Base-by-base conservation (phyloP, 2,329 filamentous ascomycete genomes). In the Endoconidiophora polonica region DNA sequence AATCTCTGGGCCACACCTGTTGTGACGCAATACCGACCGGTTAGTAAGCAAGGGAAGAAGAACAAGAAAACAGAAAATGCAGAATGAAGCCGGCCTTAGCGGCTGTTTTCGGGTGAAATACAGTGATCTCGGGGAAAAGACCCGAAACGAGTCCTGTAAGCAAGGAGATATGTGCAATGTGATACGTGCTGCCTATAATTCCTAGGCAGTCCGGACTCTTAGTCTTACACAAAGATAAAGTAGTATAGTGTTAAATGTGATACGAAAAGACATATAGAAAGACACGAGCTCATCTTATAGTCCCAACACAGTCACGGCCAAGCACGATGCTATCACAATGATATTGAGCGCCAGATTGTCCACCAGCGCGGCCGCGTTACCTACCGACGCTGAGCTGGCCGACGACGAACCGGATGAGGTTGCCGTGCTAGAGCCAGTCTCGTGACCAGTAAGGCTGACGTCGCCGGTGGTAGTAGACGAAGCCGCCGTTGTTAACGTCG, bases 401-500 rank as follows among this genome's bases (percentile, higher is more conserved):
- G 46, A 41, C 14, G 24, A 23, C 2, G 38, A 36, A 12, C 18
- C 9, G 10, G 45, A 39, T 2, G 37, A 10, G 2, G 39, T 36
- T 4, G 38, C 16, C 26, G 39, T n/a, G 9, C 37, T 18, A n/a
- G 39, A 42, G 20, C 26, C 7, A 22, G 48, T 42, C 29, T 33
- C 29, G 29, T 33, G 29, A 5, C 29, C 29, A 23, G 16, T 45
- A n/a, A 29, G 16, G 24, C 14, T 41, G 44, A 46, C 44, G 7
- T 10, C 26, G 9, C 5, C 44, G 44, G 48, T 52, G 18, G 41
- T 48, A 20, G 50, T 37, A n/a, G 52, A 38, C 38, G 50, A 47
- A 10, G 44, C 39, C 9, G 49, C 40, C 18, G 49, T 46, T 39
- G 44, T 48, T 48, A 50, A 49, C 9, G 52, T 24, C 24, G 41